phyloP scores from a whole-genome alignment of 108 stramenopile genomes.

The Nitzschia putrida region DNA sequence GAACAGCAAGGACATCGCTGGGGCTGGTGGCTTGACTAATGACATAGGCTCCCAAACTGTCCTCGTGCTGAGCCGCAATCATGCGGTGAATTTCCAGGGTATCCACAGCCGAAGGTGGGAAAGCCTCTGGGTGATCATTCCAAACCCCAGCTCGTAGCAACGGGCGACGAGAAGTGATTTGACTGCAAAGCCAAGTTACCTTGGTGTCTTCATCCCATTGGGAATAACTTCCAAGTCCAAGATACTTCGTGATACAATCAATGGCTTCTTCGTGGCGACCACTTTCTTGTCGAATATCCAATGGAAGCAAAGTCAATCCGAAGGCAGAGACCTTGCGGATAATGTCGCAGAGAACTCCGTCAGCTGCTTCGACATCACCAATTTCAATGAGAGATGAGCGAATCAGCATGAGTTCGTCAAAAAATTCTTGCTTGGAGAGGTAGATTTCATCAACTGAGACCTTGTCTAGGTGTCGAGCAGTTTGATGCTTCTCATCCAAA shows the following conservation, averaged over 20 bases:
- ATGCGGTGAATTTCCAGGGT: constrained; percentile 78
- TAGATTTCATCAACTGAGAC: constrained; percentile 53
- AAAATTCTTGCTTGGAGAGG: constrained; percentile 65
- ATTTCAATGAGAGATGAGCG: constrained; percentile 79
- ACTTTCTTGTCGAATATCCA: constrained; percentile 96
- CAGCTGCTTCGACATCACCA: constrained; percentile 79
- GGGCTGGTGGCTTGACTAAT: constrained; percentile 93
- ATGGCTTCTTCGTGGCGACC: constrained; percentile 90
- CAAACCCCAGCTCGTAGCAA: constrained; percentile 79
- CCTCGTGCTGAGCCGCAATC: constrained; percentile 86
- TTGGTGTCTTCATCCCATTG: constrained; percentile 91
- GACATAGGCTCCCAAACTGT: constrained; percentile 93
- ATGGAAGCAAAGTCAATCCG: constrained; percentile 88
- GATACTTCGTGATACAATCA: constrained; percentile 87
- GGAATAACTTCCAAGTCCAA: constrained; percentile 90
- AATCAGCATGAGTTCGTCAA: constrained; percentile 81
- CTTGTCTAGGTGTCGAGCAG: constrained; percentile 20
- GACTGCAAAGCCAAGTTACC: constrained; percentile 87
- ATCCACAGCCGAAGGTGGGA: constrained; percentile 66
- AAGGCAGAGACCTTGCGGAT: constrained; percentile 90
- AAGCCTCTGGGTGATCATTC: constrained; percentile 67
- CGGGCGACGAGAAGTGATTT: constrained; percentile 85
- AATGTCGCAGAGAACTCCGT: constrained; percentile 83
- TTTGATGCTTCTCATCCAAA: no score
- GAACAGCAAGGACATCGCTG: constrained; percentile 92